Evolutionary conservation across 306 rosid genomes (phyloP).

Genomic region (Inga oerstediana): DNA sequence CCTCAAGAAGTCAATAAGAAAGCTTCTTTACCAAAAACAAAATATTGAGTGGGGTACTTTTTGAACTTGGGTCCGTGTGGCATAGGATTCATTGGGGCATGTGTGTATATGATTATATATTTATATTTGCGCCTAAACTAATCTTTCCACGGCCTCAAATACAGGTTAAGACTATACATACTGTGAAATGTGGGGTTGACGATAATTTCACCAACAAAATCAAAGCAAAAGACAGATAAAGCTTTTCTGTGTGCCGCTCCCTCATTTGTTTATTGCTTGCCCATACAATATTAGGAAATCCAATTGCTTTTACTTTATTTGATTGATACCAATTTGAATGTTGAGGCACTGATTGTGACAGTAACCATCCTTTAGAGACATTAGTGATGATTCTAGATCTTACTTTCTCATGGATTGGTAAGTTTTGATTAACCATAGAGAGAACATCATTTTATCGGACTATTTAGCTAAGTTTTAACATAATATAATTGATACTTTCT

Average conservation of each 20-base stretch:
- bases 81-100: too few relatives aligned
- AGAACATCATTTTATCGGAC: too few relatives aligned
- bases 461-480: too few relatives aligned
- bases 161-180: neutral
- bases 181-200: neutral
- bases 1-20: neutral
- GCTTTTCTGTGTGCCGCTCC: neutral
- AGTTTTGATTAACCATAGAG: too few relatives aligned
- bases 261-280: neutral
- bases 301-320: neutral
- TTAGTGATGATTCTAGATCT: too few relatives aligned
- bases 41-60: neutral
- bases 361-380: too few relatives aligned
- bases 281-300: neutral
- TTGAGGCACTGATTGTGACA: too few relatives aligned
- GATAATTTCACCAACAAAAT: neutral
- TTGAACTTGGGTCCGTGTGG: neutral
- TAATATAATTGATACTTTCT: too few relatives aligned
- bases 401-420: too few relatives aligned
- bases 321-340: neutral
- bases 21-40: neutral
- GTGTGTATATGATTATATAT: neutral
- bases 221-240: neutral
- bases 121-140: neutral
- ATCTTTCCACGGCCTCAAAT: neutral